A percentile compares a stretch with the other conserved stretches of the same genome.
These are phyloP conservation scores for Candida quercuum DNA, from an alignment of 805 yeast genomes.

Conservation along the genomic window DNA sequence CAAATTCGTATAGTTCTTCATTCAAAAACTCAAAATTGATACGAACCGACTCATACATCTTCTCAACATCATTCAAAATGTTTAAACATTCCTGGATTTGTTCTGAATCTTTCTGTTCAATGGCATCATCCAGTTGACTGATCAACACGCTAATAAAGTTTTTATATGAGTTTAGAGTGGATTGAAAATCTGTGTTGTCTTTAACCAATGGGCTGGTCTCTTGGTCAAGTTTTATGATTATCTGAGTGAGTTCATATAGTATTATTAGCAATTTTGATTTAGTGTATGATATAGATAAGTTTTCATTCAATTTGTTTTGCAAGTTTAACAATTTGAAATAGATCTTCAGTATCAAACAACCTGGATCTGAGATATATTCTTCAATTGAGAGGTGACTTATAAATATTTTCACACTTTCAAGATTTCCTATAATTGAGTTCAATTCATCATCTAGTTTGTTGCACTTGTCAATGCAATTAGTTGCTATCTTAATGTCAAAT, in stretches of 20 bases:
- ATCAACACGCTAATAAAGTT: slow-evolving; percentile 53
- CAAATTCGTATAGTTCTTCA: slow-evolving; percentile 19
- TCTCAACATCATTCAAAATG: slow-evolving; percentile 64
- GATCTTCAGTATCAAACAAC: slow-evolving; percentile 19
- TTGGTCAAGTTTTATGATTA: slow-evolving; percentile 25
- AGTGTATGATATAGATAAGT: slow-evolving; percentile 53
- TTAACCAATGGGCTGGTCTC: slow-evolving; percentile 16
- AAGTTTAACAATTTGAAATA: slow-evolving; percentile 37
- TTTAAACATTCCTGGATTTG: slow-evolving; percentile 63
- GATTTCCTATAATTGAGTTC: slow-evolving; percentile 42
- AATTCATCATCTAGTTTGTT: slow-evolving; percentile 35
- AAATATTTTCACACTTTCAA: slow-evolving; percentile 39
- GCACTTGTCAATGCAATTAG: slow-evolving; percentile 47
- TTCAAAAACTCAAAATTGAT: slow-evolving; percentile 26
- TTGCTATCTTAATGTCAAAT: slow-evolving; percentile 50
- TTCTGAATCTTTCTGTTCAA: slow-evolving; percentile 46
- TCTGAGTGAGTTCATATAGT: slow-evolving; percentile 52
- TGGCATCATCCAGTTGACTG: slow-evolving; percentile 51
- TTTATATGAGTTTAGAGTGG: slow-evolving; percentile 46
- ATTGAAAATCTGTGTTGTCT: slow-evolving; percentile 31
- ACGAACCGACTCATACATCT: slow-evolving; percentile 60
- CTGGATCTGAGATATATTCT: slow-evolving; percentile 21
- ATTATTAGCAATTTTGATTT: slow-evolving; percentile 61
- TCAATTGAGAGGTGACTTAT: slow-evolving; percentile 20
- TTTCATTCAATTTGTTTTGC: slow-evolving; percentile 45